Evolutionary conservation across 805 yeast genomes (phyloP), one percentile per base, ranked within the genome.

Genomic region (Ogataea philodendri): DNA sequence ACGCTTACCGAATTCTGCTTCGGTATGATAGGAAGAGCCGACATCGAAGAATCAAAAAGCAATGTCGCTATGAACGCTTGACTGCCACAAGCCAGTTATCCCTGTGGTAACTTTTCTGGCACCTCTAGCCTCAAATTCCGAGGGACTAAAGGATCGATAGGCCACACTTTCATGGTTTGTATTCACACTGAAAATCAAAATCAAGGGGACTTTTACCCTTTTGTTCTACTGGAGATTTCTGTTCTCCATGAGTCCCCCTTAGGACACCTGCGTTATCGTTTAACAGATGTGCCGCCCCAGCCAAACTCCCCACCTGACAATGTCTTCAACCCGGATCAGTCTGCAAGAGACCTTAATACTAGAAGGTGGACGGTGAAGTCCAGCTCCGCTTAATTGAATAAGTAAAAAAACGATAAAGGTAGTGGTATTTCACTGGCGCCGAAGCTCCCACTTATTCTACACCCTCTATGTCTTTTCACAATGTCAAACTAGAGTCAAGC

Each of bases 21-120:
- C 69, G 39, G 68, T 62, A 66, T 63, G 70, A 65, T 63, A 66
- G 69, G 67, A 63, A 65, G 69, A 65, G 69, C 68, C 67, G 69
- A 65, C 67, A 64, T 65, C 68, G 69, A 63, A 63, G 65, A 65
- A 60, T 60, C 68, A 62, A 65, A 60, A 62, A 62, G 67, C 69
- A 63, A 62, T 65, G 66, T 60, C 28, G 17, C 66, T 60, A 62
- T 63, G 67, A 63, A 60, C 67, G 67, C 67, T 65, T 65, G 69
- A 63, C 69, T 63, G 67, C 67, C 67, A 62, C 69, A 63, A 64
- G 67, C 67, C 68, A 59, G 60, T 59, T 63, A 59, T 58, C 65
- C 62, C 65, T 60, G 28, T 13, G 17, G 17, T 25, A 13, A 11
- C 28, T 25, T 15, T 25, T 25, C 57, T 63, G 66, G 67, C 65